These are phyloP conservation scores for Heliamphora pulchella DNA, from an alignment of 179 eudicot genomes.

Conservation along the genomic window DNA sequence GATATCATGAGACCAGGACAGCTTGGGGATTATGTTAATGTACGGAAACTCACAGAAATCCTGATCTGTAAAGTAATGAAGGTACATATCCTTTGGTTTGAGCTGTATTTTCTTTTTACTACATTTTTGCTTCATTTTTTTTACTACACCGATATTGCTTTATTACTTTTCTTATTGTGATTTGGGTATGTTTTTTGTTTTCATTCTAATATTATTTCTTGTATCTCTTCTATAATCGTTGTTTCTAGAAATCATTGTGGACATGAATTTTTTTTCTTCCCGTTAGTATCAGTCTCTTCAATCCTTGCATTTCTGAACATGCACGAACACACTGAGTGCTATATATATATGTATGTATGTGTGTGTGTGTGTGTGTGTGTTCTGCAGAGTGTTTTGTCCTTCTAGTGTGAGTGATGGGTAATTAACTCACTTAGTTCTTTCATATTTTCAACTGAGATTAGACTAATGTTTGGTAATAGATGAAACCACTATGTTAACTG, in stretches of 20 bases:
- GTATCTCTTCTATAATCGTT: background rate
- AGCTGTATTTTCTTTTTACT: background rate
- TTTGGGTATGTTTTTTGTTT: background rate
- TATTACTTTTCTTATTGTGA: background rate
- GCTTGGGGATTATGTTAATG: slow-evolving; percentile 83
- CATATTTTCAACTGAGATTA: background rate
- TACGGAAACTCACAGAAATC: slow-evolving; percentile 70
- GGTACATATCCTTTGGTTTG: slow-evolving; percentile 34
- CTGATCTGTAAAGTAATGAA: slow-evolving; percentile 77
- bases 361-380: too few species aligned
- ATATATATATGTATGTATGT: too few species aligned
- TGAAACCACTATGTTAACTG: background rate
- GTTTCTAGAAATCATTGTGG: background rate
- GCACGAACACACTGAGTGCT: background rate
- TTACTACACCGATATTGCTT: background rate
- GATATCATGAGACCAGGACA: slow-evolving; percentile 88
- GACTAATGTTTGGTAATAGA: background rate
- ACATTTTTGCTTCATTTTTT: background rate
- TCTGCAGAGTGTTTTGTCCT: background rate
- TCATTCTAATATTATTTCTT: background rate
- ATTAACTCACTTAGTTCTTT: background rate
- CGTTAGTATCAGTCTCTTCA: background rate
- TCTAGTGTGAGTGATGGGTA: background rate
- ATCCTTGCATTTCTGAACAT: slow-evolving; percentile 6
- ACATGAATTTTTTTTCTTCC: background rate